Conservation (phyloP, 208 protist genomes). For the Leishmania tarentolae region DNA sequence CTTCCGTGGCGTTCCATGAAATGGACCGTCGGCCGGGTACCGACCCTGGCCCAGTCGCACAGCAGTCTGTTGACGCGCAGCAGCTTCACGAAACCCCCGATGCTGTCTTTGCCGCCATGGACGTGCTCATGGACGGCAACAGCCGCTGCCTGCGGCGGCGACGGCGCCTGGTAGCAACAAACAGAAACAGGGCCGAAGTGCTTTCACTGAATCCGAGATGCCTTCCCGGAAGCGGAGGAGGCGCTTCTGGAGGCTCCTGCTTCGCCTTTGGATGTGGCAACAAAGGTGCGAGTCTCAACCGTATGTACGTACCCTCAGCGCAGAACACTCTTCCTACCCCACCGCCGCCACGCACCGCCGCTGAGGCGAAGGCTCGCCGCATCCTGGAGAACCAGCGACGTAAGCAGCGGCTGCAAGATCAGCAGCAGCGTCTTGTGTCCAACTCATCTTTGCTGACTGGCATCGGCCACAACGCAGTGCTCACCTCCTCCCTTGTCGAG, state of each 20-base stretch:
- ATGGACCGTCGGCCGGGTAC: constrained; percentile 29
- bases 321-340: constrained; percentile 6
- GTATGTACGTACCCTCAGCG: background rate
- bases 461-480: background rate
- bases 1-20: constrained; percentile 12
- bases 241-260: background rate
- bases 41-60: constrained; percentile 10
- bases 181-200: background rate
- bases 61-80: constrained; percentile 26
- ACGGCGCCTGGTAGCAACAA: constrained; percentile 5
- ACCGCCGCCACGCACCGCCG: constrained; percentile 18
- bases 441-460: background rate
- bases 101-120: constrained; percentile 46
- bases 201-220: background rate
- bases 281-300: background rate
- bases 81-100: constrained; percentile 23
- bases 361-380: constrained; percentile 26
- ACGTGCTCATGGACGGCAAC: constrained; percentile 82
- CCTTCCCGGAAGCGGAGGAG: background rate
- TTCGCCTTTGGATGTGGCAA: constrained; percentile 8
- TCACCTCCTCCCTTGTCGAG: background rate
- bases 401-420: background rate
- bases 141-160: constrained; percentile 57
- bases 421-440: background rate
- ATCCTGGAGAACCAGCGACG: constrained; percentile 24